A percentile compares a stretch with the other conserved stretches of the same genome.
Evolutionary conservation across 768 basidiomycete genomes (phyloP).

Genomic region (Leccinellum rugosiceps): DNA sequence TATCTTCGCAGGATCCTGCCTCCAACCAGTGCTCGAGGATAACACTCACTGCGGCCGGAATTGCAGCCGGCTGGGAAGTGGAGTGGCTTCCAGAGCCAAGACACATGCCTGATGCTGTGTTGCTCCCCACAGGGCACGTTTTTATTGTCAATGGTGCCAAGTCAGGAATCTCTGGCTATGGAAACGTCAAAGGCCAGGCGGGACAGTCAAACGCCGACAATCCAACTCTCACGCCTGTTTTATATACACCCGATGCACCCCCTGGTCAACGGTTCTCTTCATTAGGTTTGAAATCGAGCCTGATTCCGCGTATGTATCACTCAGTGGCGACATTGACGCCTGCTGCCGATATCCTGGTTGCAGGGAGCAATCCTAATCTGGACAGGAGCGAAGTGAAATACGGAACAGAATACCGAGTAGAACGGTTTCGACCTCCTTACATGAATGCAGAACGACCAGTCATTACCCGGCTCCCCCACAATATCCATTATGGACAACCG

Average conservation of each 20-base stretch:
- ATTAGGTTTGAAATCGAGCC: constrained; percentile 56
- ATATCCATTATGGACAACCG: constrained; percentile 44
- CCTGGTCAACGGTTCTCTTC: constrained; percentile 56
- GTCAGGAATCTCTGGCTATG: constrained; percentile 74
- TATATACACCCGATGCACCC: constrained; percentile 61
- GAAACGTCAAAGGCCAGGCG: constrained; percentile 64
- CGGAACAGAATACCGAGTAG: constrained; percentile 86
- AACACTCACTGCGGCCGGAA: constrained; percentile 60
- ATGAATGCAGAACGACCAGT: constrained; percentile 59
- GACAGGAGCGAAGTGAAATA: constrained; percentile 71
- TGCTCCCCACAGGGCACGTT: constrained; percentile 73
- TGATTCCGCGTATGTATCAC: constrained; percentile 76
- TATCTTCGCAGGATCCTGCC: constrained; percentile 71
- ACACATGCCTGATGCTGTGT: constrained; percentile 76
- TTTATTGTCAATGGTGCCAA: constrained; percentile 75
- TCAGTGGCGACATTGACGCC: constrained; percentile 82
- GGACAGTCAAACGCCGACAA: constrained; percentile 78
- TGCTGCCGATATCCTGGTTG: constrained; percentile 67
- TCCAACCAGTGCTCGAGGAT: constrained; percentile 73
- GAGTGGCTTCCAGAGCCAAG: constrained; percentile 75
- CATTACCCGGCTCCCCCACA: constrained; percentile 35
- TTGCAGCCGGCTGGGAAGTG: constrained; percentile 65
- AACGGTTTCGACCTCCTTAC: constrained; percentile 84
- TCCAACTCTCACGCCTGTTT: constrained; percentile 62
- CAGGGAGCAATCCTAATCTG: constrained; percentile 82